Evolutionary conservation across 768 basidiomycete species (phyloP).

Genomic region (Tylopilus subfusipes): DNA sequence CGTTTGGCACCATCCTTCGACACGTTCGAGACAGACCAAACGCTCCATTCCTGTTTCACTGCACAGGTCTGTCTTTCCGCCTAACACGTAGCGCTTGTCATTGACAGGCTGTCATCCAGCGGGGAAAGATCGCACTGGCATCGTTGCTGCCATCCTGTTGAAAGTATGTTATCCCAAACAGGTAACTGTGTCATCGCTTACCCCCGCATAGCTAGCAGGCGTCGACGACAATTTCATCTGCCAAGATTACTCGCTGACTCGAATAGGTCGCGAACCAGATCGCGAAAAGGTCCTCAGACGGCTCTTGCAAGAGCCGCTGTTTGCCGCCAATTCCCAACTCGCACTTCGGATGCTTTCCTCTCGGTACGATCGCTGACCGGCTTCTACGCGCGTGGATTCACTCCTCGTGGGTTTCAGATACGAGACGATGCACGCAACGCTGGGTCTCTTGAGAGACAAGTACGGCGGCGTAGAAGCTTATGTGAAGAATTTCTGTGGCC

Average conservation of each 20-base stretch:
- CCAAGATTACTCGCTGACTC: conserved; percentile 72
- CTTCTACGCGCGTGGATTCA: background rate
- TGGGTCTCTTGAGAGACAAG: conserved; percentile 54
- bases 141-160: conserved; percentile 68
- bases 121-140: conserved; percentile 80
- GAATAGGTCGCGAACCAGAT: conserved; percentile 76
- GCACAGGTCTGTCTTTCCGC: conserved; percentile 47
- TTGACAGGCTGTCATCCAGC: conserved; percentile 35
- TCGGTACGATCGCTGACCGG: conserved; percentile 40
- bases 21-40: conserved; percentile 70
- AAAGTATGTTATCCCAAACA: conserved; percentile 41
- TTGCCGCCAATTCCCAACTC: conserved; percentile 68
- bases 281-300: conserved; percentile 67
- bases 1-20: conserved; percentile 69
- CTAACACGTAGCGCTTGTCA: background rate
- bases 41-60: conserved; percentile 69
- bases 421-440: conserved; percentile 74
- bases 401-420: conserved; percentile 37
- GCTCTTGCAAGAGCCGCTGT: conserved; percentile 66
- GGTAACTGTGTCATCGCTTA: background rate
- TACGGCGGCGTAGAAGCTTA: conserved; percentile 72
- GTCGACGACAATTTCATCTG: conserved; percentile 63
- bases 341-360: conserved; percentile 83
- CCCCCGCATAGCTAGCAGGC: conserved; percentile 56
- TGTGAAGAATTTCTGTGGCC: conserved; percentile 48